Evolutionary conservation across 1,139 yeast species (phyloP), one percentile per base, ranked within the genome.

Genomic region (Diutina catenulata): DNA sequence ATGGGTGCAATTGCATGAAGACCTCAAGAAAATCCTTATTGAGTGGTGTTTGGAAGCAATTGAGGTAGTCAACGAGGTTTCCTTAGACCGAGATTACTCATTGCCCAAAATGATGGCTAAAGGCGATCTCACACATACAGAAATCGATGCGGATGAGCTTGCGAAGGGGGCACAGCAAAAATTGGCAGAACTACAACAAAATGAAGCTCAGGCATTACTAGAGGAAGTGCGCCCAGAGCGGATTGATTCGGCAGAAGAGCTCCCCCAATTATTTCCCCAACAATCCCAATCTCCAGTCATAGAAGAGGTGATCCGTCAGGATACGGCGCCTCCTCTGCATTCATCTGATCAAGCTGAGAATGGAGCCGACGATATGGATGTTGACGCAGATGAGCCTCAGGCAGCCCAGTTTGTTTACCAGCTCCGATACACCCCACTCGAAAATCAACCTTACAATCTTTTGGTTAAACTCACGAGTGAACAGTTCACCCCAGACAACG

Each of bases 31-130:
- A 20, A 74, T 74, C 10, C 48, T 71, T 40, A 63, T 71, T 20
- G 80, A 74, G 45, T 74, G 80, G 80, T 69, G 86, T 47, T 52
- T 80, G 37, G 91, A 81, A 48, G 72, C 83, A 2, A 70, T 79
- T 6, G 91, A 80, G 49, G 54, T 76, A 43, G 45, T 62, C 41
- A 57, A 57, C 55, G 71, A 45, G 32, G 42, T 55, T 53, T 64
- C 47, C 49, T 60, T 51, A 36, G 71, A 64, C 27, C 45, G 72
- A 40, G 76, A 47, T 41, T 65, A 45, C 53, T 62, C 52, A 52
- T 66, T 68, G 4, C 91, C 88, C 1, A 80, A 78, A 48, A 66
- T 82, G 75, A 51, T 64, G 6, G 57, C 64, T 40, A 80, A 80
- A 56, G 88, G 88, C 1, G 64, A 61, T 8, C 52, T 65, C 24